These are phyloP conservation scores for Eucommia ulmoides DNA, from an alignment of 257 asterid species.

Conservation along the genomic window DNA sequence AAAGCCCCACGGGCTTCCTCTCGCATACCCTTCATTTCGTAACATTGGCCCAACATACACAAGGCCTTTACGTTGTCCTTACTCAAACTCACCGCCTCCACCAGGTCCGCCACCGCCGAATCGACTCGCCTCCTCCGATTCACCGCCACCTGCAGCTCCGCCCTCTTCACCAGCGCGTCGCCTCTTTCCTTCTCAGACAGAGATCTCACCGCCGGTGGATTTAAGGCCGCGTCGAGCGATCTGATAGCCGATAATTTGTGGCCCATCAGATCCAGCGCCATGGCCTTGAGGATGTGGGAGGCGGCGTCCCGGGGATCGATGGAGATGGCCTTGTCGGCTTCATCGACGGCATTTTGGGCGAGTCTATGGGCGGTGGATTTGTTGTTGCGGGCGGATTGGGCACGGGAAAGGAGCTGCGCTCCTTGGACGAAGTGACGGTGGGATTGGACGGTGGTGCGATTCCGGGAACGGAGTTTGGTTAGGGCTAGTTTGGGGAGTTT, in stretches of 20 bases:
- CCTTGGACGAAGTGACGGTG: conserved; percentile 76
- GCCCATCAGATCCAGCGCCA: conserved; percentile 68
- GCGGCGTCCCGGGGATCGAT: conserved; percentile 76
- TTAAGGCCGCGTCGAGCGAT: conserved; percentile 55
- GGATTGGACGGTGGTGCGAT: conserved; percentile 52
- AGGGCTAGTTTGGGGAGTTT: conserved; percentile 52
- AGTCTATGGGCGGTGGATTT: conserved; percentile 39
- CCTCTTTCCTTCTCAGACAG: conserved; percentile 50
- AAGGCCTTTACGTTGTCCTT: conserved; percentile 39
- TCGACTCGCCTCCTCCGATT: conserved; percentile 56
- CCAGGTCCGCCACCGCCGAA: conserved; percentile 50
- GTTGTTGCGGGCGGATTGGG: conserved; percentile 46
- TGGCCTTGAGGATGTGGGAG: conserved; percentile 66
- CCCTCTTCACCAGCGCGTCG: conserved; percentile 66
- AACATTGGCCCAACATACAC: conserved; percentile 66
- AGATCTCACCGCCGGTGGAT: conserved; percentile 55
- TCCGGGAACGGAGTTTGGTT: conserved; percentile 41
- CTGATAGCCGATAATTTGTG: conserved; percentile 48
- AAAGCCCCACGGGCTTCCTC: conserved; percentile 43
- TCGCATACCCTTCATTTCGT: conserved; percentile 29
- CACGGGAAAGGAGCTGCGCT: conserved; percentile 67
- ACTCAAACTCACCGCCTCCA: conserved; percentile 44
- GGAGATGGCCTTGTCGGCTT: conserved; percentile 66
- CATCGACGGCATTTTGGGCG: conserved; percentile 61
- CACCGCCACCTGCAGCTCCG: conserved; percentile 52